These are phyloP conservation scores for Backusella luteola DNA, from an alignment of 192 early-diverging fungal genomes.

Conservation along the genomic window DNA sequence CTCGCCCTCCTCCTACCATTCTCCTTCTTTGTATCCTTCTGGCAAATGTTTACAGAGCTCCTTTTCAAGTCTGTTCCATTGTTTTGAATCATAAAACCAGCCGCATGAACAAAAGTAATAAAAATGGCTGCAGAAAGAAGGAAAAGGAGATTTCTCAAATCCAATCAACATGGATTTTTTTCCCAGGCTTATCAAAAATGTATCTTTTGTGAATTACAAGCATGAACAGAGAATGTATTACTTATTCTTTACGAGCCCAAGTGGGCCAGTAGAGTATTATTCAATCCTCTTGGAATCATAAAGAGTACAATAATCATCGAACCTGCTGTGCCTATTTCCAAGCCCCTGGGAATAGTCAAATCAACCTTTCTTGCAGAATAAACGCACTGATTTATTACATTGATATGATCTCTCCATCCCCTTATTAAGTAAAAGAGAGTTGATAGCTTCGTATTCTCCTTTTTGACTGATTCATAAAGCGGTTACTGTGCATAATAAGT, in stretches of 20 bases:
- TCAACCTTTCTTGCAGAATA: not conserved
- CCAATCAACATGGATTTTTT: not conserved
- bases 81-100: not conserved
- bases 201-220: no score
- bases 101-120: not conserved
- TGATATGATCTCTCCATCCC: not conserved
- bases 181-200: not conserved
- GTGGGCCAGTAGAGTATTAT: no score
- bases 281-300: no score
- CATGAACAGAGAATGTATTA: no score
- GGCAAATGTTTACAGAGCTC: not conserved
- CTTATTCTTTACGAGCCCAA: no score
- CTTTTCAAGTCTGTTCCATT: not conserved
- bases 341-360: not conserved
- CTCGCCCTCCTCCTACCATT: not conserved
- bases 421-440: not conserved
- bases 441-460: not conserved
- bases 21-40: not conserved
- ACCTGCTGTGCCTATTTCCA: not conserved
- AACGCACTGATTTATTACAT: not conserved
- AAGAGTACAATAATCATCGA: no score
- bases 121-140: slow-evolving; percentile 2
- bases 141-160: not conserved
- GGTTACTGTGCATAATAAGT: not conserved
- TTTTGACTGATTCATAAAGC: not conserved